Evolutionary conservation across 1,284 basidiomycete genomes (phyloP).

Genomic region (Phylloboletellus chloephorus): DNA sequence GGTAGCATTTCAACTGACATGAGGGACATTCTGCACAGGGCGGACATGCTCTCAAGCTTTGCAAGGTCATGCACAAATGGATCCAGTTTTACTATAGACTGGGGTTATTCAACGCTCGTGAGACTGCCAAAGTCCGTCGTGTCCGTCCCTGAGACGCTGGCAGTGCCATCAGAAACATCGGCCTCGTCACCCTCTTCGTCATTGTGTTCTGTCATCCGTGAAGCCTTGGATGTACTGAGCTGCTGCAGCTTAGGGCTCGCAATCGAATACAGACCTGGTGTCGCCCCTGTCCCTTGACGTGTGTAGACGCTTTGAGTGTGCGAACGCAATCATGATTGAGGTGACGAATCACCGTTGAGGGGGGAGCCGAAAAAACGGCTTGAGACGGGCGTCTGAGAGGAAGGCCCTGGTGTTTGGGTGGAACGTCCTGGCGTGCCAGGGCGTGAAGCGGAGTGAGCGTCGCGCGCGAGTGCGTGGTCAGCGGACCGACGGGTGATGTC

Average conservation of each 20-base stretch:
- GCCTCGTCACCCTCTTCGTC: slow-evolving; percentile 18
- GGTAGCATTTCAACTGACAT: not conserved
- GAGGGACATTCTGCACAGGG: not conserved
- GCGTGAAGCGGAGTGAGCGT: slow-evolving; percentile 24
- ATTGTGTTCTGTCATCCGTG: slow-evolving; percentile 13
- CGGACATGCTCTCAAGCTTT: not conserved
- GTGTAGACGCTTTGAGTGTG: slow-evolving; percentile 34
- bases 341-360: slow-evolving; percentile 44
- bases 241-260: slow-evolving; percentile 25
- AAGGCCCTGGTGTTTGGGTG: slow-evolving; percentile 20
- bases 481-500: slow-evolving; percentile 18
- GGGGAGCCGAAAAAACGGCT: slow-evolving; percentile 30
- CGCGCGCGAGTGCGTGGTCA: slow-evolving; percentile 14
- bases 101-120: slow-evolving; percentile 51
- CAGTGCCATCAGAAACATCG: slow-evolving; percentile 29
- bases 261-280: slow-evolving; percentile 22
- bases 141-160: slow-evolving; percentile 44
- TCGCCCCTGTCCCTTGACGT: slow-evolving; percentile 32
- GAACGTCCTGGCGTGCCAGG: slow-evolving; percentile 29
- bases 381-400: slow-evolving; percentile 21
- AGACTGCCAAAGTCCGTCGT: slow-evolving; percentile 49
- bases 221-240: slow-evolving; percentile 25
- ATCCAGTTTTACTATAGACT: slow-evolving; percentile 1
- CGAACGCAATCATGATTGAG: slow-evolving; percentile 32
- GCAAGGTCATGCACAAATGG: slow-evolving; percentile 6